Conservation (phyloP, 768 basidiomycete genomes). For the Neoboletus subvelutipes region DNA sequence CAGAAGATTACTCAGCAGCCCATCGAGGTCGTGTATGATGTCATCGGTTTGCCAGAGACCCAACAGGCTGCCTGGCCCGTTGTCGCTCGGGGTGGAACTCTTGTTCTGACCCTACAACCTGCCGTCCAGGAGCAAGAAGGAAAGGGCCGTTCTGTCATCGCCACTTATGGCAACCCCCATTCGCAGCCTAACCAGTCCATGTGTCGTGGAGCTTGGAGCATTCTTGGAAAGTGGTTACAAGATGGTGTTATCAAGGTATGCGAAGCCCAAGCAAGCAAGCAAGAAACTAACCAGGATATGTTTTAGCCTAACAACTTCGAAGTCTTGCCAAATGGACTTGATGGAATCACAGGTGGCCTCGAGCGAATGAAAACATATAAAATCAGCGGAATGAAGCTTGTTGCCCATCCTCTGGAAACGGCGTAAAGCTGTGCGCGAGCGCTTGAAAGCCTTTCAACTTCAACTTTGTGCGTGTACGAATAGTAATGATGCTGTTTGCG, state of each 20-base stretch:
- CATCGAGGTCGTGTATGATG: conserved; percentile 31
- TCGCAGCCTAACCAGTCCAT: conserved; percentile 16
- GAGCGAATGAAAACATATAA: conserved; percentile 35
- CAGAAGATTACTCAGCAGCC: conserved; percentile 27
- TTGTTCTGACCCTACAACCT: conserved; percentile 30
- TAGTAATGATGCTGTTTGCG: conserved; percentile 1
- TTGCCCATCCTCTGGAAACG: conserved; percentile 42
- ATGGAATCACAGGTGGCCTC: conserved; percentile 38
- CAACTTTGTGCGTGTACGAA: conserved; percentile 16
- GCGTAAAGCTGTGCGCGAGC: conserved; percentile 5
- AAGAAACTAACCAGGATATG: neutral
- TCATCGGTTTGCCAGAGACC: conserved; percentile 34
- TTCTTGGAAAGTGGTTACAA: conserved; percentile 27
- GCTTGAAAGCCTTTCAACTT: neutral
- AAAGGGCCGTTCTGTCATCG: conserved; percentile 17
- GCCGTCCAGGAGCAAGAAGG: conserved; percentile 24
- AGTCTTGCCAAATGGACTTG: conserved; percentile 42
- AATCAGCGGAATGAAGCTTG: conserved; percentile 46
- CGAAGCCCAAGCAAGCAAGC: neutral
- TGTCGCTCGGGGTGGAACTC: conserved; percentile 34
- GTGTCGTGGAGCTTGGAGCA: conserved; percentile 18
- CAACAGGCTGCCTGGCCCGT: conserved; percentile 34
- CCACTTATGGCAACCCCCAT: conserved; percentile 29
- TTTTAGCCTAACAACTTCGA: conserved; percentile 41
- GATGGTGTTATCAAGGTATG: conserved; percentile 28